These are phyloP conservation scores for Aspergillus panamensis DNA, from an alignment of 495 filamentous ascomycete species.

Conservation along the genomic window DNA sequence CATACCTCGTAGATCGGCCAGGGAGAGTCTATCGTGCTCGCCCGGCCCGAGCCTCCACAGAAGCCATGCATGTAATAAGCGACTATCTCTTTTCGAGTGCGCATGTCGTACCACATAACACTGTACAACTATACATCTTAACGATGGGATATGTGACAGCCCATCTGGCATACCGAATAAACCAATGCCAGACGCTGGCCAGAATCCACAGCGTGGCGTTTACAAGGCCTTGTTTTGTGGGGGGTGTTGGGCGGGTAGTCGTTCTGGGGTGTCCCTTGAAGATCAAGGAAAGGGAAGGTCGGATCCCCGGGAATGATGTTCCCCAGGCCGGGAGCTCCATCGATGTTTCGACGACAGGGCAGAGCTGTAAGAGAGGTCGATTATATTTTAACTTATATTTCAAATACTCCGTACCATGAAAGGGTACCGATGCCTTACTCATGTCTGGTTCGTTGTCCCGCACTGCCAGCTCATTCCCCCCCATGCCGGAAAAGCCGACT, in stretches of 20 bases:
- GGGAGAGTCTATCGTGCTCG: conserved; percentile 11
- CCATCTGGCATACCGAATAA: conserved; percentile 9
- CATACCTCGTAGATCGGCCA: conserved; percentile 12
- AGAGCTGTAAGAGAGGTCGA: background rate
- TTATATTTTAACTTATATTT: too few relatives aligned
- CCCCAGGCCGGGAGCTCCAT: background rate
- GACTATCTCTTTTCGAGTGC: conserved; percentile 4
- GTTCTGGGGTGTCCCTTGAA: background rate
- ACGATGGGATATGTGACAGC: background rate
- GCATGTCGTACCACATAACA: conserved; percentile 15
- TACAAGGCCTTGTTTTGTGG: background rate
- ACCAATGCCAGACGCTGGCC: conserved; percentile 12
- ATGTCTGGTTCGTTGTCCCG: background rate
- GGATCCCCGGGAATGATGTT: background rate
- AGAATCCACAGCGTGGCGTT: background rate
- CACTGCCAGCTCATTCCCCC: conserved; percentile 12
- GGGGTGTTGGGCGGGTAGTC: background rate
- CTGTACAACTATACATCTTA: background rate
- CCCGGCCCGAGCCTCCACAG: conserved; percentile 27
- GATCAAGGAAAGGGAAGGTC: background rate
- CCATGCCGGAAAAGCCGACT: conserved; percentile 12
- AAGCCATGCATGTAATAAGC: conserved; percentile 8
- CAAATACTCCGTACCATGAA: too few relatives aligned
- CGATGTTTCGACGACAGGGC: background rate
- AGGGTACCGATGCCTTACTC: too few relatives aligned